phyloP scores from a whole-genome alignment of 2,329 filamentous ascomycete genomes.

The Cladosporium austrohemisphaericum region DNA sequence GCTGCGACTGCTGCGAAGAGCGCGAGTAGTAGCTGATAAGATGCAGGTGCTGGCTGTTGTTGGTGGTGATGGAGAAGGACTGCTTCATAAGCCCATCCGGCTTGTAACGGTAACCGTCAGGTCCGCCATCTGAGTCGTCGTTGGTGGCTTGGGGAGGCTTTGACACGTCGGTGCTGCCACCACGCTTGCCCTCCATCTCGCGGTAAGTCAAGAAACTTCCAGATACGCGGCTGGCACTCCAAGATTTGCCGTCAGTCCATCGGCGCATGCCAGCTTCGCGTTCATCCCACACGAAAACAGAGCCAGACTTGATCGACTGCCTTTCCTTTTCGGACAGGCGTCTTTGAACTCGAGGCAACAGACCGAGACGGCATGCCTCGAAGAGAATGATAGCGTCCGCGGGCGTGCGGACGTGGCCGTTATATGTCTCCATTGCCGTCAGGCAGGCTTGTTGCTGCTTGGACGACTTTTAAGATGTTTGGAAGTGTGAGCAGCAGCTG shows the following conservation, averaged over 20 bases:
- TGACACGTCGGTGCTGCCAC: conserved; percentile 67
- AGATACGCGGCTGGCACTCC: conserved; percentile 95
- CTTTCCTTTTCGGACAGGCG: conserved; percentile 94
- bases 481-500: background rate
- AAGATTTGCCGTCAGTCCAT: conserved; percentile 98
- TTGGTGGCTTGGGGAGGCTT: too few relatives aligned
- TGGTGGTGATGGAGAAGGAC: conserved; percentile 97
- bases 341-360: conserved; percentile 87
- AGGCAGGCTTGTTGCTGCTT: background rate
- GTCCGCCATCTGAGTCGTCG: conserved; percentile 71
- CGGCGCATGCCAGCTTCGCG: conserved; percentile 95
- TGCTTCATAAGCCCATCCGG: conserved; percentile 98
- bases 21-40: conserved; percentile 95
- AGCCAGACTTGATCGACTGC: conserved; percentile 91
- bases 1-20: conserved; percentile 67
- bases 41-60: conserved; percentile 84
- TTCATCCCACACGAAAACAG: conserved; percentile 99
- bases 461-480: background rate
- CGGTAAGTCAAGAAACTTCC: conserved; percentile 96
- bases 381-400: conserved; percentile 98
- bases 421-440: conserved; percentile 82
- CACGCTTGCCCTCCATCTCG: conserved; percentile 98
- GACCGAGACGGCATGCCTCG: conserved; percentile 85
- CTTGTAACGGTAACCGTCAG: conserved; percentile 91
- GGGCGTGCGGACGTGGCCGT: conserved; percentile 92